Evolutionary conservation across 352 stramenopile species (phyloP).

Genomic region (Phytophthora palmivora): DNA sequence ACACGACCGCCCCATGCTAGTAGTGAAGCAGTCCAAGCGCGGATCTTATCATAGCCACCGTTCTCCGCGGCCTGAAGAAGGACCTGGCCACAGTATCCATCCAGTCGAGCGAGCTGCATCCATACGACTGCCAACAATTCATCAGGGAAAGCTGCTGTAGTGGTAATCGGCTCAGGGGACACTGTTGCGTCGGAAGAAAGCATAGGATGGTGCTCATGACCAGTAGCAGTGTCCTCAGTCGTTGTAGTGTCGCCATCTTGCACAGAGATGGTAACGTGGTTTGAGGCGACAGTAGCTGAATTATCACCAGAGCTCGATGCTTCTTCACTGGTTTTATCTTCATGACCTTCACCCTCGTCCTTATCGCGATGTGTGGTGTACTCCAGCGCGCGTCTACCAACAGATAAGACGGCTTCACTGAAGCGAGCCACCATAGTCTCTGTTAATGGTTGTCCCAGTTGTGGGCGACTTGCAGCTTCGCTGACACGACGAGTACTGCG

Average conservation of each 20-base stretch:
- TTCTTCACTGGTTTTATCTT: conserved; percentile 13
- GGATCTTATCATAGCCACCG: conserved; percentile 81
- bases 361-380: conserved; percentile 50
- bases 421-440: conserved; percentile 73
- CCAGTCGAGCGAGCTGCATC: conserved; percentile 82
- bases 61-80: conserved; percentile 81
- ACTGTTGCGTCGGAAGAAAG: conserved; percentile 26
- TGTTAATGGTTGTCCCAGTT: conserved; percentile 61
- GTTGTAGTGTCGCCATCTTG: conserved; percentile 14
- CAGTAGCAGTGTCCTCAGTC: conserved; percentile 11
- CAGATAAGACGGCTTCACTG: conserved; percentile 66
- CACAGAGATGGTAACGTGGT: conserved; percentile 39
- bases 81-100: conserved; percentile 85
- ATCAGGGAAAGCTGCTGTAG: conserved; percentile 52
- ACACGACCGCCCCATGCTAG: conserved; percentile 75
- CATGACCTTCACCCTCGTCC: conserved; percentile 6
- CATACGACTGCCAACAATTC: conserved; percentile 81
- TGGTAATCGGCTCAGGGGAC: conserved; percentile 23
- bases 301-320: neutral
- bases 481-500: conserved; percentile 48
- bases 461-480: conserved; percentile 60
- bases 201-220: conserved; percentile 36
- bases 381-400: conserved; percentile 63
- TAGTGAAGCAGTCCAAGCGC: conserved; percentile 79
- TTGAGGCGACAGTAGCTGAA: conserved; percentile 5